A percentile compares a stretch with the other conserved stretches of the same genome.
These are phyloP conservation scores for Mycena latifolia DNA, from an alignment of 768 basidiomycete genomes.

Conservation along the genomic window DNA sequence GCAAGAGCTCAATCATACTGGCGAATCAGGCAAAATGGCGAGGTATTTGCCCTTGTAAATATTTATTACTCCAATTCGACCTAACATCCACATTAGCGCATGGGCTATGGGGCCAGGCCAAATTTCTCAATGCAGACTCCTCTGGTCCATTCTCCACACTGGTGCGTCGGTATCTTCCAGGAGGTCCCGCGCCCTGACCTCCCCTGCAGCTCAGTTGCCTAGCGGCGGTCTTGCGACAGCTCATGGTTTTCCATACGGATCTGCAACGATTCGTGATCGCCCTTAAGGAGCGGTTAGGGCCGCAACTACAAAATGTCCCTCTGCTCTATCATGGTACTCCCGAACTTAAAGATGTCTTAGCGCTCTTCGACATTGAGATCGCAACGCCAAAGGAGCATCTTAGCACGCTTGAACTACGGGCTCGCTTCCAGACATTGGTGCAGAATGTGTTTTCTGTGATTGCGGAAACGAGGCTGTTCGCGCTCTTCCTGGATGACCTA, in stretches of 20 bases:
- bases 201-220: conserved; percentile 68
- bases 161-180: conserved; percentile 47
- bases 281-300: conserved; percentile 72
- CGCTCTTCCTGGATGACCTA: conserved; percentile 79
- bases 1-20: conserved; percentile 80
- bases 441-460: conserved; percentile 78
- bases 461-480: conserved; percentile 77
- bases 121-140: conserved; percentile 70
- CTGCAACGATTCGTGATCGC: conserved; percentile 73
- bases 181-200: conserved; percentile 21
- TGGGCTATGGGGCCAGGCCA: conserved; percentile 83
- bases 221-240: conserved; percentile 77
- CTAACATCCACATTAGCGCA: conserved; percentile 54
- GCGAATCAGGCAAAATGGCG: conserved; percentile 81
- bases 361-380: conserved; percentile 63
- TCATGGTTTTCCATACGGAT: conserved; percentile 81
- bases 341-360: conserved; percentile 74
- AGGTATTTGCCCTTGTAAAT: conserved; percentile 51
- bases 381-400: conserved; percentile 67
- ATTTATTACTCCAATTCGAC: background rate
- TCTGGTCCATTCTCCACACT: conserved; percentile 79
- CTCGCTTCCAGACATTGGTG: conserved; percentile 77
- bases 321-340: conserved; percentile 80
- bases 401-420: conserved; percentile 71
- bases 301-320: conserved; percentile 76